Base-by-base conservation (phyloP, 225 moss, liverwort and hornwort species). In the Physcomitrium patens region DNA sequence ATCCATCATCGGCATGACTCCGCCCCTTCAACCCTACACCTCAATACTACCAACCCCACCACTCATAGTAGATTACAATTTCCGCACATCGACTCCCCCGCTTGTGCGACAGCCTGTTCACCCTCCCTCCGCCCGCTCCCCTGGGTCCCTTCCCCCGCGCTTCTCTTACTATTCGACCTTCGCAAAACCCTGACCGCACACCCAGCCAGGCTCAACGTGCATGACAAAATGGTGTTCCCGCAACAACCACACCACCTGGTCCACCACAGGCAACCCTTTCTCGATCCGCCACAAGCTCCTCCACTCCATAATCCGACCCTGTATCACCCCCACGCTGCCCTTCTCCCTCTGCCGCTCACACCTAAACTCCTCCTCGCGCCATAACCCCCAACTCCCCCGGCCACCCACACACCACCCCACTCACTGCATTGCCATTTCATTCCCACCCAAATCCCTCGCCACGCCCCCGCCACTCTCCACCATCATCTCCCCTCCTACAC, bases 161-260 rank as follows among this genome's bases (percentile, higher is more conserved):
- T 23, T 12, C 67, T 68, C 57, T 58, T 24, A 10, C 70, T 24
- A 76, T 71, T 60, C 54, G 47, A 51, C 61, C 64, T 13, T 62
- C 72, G 70, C 78, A 19, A 16, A 65, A 18, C 76, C 19, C 8
- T 37, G 20, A 20, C 46, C 60, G 52, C 78, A 67, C 56, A 67
- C 60, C 87, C 84, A 81, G 45, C 84, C 84, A 65, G 87, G 86
- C 71, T 87, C 84, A 28, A 87, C 84, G 70, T 81, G 84, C 87
- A 87, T 87, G 56, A 81, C 87, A 81, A 84, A 84, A 69, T 79
- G 81, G 47, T 79, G 78, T 66, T 81, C 79, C 76, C 87, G 84
- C 80, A 87, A 81, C 79, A 87, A 71, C 87, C 81, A 84, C 81
- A 81, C 74, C 73, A 76, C 87, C 63, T 79, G 79, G 65, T 82